Base-by-base conservation (phyloP, 2,329 filamentous ascomycete species). In the Colletotrichum tofieldiae region DNA sequence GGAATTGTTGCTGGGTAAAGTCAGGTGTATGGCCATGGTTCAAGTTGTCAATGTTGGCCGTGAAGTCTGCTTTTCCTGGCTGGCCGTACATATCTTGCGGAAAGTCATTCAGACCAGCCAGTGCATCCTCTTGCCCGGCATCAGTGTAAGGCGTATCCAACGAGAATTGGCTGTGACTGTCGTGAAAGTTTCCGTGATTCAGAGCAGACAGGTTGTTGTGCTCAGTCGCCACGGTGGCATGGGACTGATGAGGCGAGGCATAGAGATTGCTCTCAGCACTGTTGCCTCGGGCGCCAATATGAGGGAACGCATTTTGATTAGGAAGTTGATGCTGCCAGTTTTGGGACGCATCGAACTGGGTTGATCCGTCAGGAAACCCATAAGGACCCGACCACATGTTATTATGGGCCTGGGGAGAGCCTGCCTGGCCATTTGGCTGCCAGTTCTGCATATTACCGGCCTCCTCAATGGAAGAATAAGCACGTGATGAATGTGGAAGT, bases 311-410 rank as follows among this genome's bases (percentile, higher is more conserved):
- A 26, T 78, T 62, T 70, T 82, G 82, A 23, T 80, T 80, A 32
- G 76, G 71, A 61, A 82, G 77, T 41, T 80, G 71, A 72, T 84
- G 83, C 11, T 79, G 75, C 83, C 83, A 85, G 45, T 78, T 69
- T 65, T 84, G 82, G 52, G 77, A 77, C 61, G 80, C 79, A 61
- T 84, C 82, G 75, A 82, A 85, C 47, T 84, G 81, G 49, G 47
- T 63, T 23, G 64, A 23, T 29, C 62, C 71, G 60, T 74, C 72
- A 23, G 58, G 35, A 54, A 65, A 73, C 20, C 35, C 64, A 23
- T 58, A 75, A 14, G 47, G n/a, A 29, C 67, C 58, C 23, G 67
- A 43, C 73, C 73, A 75, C 26, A 75, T 55, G 39, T 71, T 67
- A 65, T 74, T 71, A 63, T 71, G 71, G 49, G 64, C 65, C 47